These are phyloP conservation scores for Chrysoporthe deuterocubensis DNA, from an alignment of 2,329 filamentous ascomycete genomes.

Conservation along the genomic window DNA sequence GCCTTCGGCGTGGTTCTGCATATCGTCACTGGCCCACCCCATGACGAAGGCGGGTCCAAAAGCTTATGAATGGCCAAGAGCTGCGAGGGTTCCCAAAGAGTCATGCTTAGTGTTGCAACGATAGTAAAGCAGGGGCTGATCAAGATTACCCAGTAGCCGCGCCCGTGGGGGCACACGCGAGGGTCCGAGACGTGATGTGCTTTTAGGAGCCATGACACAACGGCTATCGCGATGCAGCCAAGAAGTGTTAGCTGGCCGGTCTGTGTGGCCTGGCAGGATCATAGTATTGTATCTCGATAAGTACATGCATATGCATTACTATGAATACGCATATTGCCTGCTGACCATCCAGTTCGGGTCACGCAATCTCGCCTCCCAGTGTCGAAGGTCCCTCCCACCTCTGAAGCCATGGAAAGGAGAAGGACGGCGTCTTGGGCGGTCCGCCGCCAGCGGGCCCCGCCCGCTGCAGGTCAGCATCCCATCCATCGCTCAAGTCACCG, in stretches of 20 bases:
- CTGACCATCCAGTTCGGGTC: background rate
- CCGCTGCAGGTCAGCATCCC: slow-evolving; percentile 5
- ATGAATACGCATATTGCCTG: background rate
- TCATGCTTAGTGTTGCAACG: background rate
- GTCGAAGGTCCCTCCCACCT: slow-evolving; percentile 17
- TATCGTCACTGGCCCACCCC: slow-evolving; percentile 24
- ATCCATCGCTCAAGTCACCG: slow-evolving; percentile 4
- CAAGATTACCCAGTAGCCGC: background rate
- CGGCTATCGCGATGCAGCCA: background rate
- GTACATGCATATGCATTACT: background rate
- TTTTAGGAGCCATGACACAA: slow-evolving; percentile 14
- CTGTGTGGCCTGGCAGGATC: background rate
- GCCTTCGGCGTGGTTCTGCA: slow-evolving; percentile 12
- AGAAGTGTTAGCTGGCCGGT: background rate
- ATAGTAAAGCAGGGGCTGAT: background rate
- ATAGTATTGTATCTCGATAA: background rate
- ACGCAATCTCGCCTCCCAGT: slow-evolving; percentile 17
- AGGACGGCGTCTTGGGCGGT: slow-evolving; percentile 5
- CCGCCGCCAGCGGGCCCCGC: background rate
- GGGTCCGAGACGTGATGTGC: slow-evolving; percentile 7
- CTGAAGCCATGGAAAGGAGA: slow-evolving; percentile 26
- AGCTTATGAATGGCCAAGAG: background rate
- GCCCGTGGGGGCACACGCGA: background rate
- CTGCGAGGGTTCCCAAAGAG: too few relatives aligned
- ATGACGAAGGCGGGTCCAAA: slow-evolving; percentile 18